phyloP scores from a whole-genome alignment of 129 eudicot genomes.

The Solidago caesia region DNA sequence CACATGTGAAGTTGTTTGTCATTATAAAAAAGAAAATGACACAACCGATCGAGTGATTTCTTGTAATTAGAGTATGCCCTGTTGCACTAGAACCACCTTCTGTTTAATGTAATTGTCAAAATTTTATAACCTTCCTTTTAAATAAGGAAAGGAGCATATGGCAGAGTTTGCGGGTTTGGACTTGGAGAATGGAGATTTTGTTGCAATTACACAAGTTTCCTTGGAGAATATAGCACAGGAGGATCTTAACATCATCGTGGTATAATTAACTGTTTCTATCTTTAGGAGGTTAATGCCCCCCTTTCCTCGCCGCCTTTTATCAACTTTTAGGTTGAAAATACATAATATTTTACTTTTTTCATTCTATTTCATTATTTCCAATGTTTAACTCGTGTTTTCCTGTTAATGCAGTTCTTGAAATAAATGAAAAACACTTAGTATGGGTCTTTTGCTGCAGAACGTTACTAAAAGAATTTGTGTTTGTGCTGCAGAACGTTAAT shows the following conservation, averaged over 20 bases:
- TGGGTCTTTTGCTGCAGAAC: no score
- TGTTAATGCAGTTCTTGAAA: no score
- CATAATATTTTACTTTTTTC: background rate
- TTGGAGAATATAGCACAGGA: conserved; percentile 92
- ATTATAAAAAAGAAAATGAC: background rate
- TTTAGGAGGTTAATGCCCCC: background rate
- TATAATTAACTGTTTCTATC: conserved; percentile 23
- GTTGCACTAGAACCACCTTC: background rate
- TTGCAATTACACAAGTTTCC: conserved; percentile 95
- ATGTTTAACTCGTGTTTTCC: no score
- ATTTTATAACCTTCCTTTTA: no score
- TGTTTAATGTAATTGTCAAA: no score
- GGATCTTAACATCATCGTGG: conserved; percentile 93
- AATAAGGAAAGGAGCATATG: conserved; percentile 90
- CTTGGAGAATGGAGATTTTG: conserved; percentile 97
- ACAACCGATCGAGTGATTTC: background rate
- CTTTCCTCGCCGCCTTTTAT: conserved; percentile 1
- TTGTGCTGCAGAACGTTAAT: no score
- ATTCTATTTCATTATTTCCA: background rate
- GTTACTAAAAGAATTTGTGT: no score
- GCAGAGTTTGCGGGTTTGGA: conserved; percentile 98
- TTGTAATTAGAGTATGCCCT: background rate
- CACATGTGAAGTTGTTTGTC: conserved; percentile 1
- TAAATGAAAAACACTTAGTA: no score
- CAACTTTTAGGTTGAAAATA: background rate